Conservation (phyloP, 352 stramenopile species). For the Globisporangium orthogonon region DNA sequence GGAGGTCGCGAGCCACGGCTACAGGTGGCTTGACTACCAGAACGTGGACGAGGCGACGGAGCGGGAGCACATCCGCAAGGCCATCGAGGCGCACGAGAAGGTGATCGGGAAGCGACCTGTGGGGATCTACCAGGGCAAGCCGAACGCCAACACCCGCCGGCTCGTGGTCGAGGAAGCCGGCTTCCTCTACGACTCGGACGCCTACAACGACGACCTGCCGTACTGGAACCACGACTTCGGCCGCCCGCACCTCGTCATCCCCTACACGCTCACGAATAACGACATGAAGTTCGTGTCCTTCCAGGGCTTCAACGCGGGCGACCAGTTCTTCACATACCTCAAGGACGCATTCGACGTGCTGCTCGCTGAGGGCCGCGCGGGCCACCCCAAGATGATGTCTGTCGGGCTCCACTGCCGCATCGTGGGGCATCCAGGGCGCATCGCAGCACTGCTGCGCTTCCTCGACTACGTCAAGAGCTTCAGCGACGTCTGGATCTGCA, state of each 20-base stretch:
- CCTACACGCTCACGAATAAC: conserved; percentile 94
- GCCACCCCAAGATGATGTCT: conserved; percentile 94
- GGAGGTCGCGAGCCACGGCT: conserved; percentile 93
- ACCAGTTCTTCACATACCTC: conserved; percentile 93
- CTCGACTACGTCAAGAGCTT: conserved; percentile 90
- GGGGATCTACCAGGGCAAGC: conserved; percentile 96
- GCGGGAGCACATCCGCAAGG: conserved; percentile 89
- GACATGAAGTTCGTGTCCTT: conserved; percentile 94
- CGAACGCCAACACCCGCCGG: conserved; percentile 88
- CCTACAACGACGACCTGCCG: conserved; percentile 94
- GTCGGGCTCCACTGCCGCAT: conserved; percentile 92
- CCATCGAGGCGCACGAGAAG: conserved; percentile 89
- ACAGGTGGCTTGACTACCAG: conserved; percentile 96
- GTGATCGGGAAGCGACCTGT: conserved; percentile 87
- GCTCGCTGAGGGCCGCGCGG: conserved; percentile 84
- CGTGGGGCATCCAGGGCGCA: conserved; percentile 86
- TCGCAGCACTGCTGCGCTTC: conserved; percentile 89
- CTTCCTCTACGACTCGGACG: conserved; percentile 96
- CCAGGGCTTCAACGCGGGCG: conserved; percentile 89
- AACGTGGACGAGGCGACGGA: conserved; percentile 89
- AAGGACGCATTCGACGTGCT: conserved; percentile 88
- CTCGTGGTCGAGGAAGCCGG: conserved; percentile 90
- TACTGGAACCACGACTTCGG: conserved; percentile 91
- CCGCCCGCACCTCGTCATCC: conserved; percentile 92
- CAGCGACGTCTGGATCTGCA: conserved; percentile 90